Percentiles rank a stretch among this genome's conserved stretches.
Conservation (phyloP, 345 rosid genomes). For the Aegle marmelos region DNA sequence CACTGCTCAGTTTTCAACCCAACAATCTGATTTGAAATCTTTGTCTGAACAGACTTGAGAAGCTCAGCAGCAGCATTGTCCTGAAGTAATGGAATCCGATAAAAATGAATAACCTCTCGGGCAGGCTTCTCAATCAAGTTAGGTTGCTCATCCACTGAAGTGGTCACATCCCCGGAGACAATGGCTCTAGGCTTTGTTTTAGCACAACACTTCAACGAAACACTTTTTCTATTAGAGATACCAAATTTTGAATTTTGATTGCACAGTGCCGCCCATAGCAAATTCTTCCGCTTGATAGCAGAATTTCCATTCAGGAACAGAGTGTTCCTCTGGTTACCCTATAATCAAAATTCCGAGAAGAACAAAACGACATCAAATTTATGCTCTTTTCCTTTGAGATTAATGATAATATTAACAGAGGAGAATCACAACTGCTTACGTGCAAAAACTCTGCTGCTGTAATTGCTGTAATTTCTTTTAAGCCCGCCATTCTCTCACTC, state of each 20-base stretch:
- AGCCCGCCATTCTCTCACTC: conserved; percentile 28
- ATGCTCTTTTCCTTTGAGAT: background rate
- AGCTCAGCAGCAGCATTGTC: conserved; percentile 65
- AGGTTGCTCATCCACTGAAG: conserved; percentile 44
- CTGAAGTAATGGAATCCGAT: conserved; percentile 73
- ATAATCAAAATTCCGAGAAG: conserved; percentile 13
- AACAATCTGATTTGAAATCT: conserved; percentile 63
- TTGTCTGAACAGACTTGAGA: conserved; percentile 61
- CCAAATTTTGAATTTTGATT: conserved; percentile 18
- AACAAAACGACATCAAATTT: background rate
- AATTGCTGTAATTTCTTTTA: conserved; percentile 32
- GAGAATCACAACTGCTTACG: conserved; percentile 21
- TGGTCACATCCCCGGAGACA: conserved; percentile 33
- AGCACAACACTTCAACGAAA: conserved; percentile 50
- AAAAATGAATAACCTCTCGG: conserved; percentile 60
- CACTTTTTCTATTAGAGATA: conserved; percentile 22
- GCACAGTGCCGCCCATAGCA: conserved; percentile 43
- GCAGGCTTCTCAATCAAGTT: conserved; percentile 55
- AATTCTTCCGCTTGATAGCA: conserved; percentile 22
- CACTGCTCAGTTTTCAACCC: conserved; percentile 81
- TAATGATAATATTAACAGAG: background rate
- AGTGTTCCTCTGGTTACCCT: conserved; percentile 62
- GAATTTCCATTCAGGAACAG: conserved; percentile 41
- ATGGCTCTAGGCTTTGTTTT: conserved; percentile 49
- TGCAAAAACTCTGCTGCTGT: conserved; percentile 38